Base-by-base conservation (phyloP, 108 stramenopile species). In the Seminavis robusta region DNA sequence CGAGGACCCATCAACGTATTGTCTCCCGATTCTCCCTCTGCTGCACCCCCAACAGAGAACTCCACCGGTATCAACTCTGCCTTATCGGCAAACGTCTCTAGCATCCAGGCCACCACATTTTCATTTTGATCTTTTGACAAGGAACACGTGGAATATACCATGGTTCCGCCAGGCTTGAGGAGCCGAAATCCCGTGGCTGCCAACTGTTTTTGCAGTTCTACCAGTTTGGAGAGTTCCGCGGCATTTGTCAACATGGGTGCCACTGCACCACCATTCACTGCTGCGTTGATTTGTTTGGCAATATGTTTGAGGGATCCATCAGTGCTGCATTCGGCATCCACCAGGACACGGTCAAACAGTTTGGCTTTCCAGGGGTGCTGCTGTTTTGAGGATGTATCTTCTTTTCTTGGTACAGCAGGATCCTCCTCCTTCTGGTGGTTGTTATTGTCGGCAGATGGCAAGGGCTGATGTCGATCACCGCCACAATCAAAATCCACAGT, bases 291-390 rank as follows among this genome's bases (percentile, higher is more conserved):
- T 60, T 27, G 71, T 40, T 85, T 74, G 51, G 67, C 47, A 19
- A 89, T 43, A 51, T 90, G 93, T 26, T 74, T 71, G 15, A 93
- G 38, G 0, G 92, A 89, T n/a, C 94, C 94, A 70, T 97, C 94
- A 10, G 94, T 92, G 33, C 84, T 88, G 65, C 96, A 97, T 71
- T 97, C 94, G 8, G 92, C 96, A 76, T 97, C 96, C 7, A 97
- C 94, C 21, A 97, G 66, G 1, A 97, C 92, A 36, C 71, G 66
- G 63, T 97, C 92, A 68, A 90, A 97, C 10, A 46, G 52, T 25
- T 41, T 24, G 0, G 77, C 43, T 19, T 17, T 36, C n/a, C 21
- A 21, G 20, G 39, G 10, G 44, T 27, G 58, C 2, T 23, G 13
- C 4, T 27, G 1, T 17, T 13, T 26, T n/a, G 5, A 15, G 4